Evolutionary conservation across 1,284 basidiomycete species (phyloP).

Genomic region (Macrocybe sp.): DNA sequence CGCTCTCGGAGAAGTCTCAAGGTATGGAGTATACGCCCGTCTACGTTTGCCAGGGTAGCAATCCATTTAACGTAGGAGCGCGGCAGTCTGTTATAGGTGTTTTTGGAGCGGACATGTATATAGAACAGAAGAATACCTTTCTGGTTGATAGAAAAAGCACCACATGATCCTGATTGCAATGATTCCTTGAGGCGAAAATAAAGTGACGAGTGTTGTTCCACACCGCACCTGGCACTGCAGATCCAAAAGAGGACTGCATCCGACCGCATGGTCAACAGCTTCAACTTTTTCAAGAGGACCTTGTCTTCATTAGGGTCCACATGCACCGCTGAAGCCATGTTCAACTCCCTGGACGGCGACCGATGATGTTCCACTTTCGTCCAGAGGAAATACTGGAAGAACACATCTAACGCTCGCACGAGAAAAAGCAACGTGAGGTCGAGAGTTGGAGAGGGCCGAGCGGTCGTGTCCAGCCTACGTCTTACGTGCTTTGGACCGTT

Average conservation of each 20-base stretch:
- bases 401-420: constrained; percentile 64
- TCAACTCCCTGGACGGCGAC: background rate
- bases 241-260: constrained; percentile 73
- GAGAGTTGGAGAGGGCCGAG: constrained; percentile 44
- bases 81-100: constrained; percentile 46
- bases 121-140: constrained; percentile 38
- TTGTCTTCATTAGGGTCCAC: constrained; percentile 3
- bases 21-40: constrained; percentile 48
- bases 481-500: constrained; percentile 23
- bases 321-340: background rate
- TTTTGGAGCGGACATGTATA: too few relatives aligned
- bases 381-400: constrained; percentile 34
- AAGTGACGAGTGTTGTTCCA: background rate
- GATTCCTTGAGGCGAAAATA: constrained; percentile 28
- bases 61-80: constrained; percentile 77
- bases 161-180: constrained; percentile 54
- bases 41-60: constrained; percentile 59
- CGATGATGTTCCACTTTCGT: background rate
- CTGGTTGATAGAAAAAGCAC: constrained; percentile 75
- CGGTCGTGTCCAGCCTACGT: constrained; percentile 5
- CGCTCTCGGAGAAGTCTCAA: constrained; percentile 49
- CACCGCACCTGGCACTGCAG: constrained; percentile 61
- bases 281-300: constrained; percentile 16
- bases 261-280: constrained; percentile 38
- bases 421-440: constrained; percentile 65